Conservation (phyloP, 306 rosid species). For the Citrullus colocynthis region DNA sequence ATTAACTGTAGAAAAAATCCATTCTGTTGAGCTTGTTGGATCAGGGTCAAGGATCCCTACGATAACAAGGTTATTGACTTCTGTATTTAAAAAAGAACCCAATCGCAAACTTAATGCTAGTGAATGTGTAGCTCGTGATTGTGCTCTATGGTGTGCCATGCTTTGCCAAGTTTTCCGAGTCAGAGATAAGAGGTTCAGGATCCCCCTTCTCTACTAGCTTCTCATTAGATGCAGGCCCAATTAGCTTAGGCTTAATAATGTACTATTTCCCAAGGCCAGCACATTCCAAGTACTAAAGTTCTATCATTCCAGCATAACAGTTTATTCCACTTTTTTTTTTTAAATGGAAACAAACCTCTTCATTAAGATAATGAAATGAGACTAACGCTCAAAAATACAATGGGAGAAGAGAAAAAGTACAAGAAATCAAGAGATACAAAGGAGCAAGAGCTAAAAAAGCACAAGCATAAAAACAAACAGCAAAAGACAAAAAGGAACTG, state of each 20-base stretch:
- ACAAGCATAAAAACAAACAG: too few species aligned
- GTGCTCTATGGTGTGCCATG: conserved; percentile 98
- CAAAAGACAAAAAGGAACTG: too few species aligned
- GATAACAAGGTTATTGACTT: conserved; percentile 41
- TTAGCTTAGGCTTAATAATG: conserved; percentile 30
- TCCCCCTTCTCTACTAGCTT: conserved; percentile 66
- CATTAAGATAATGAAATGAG: too few species aligned
- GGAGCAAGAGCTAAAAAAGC: too few species aligned
- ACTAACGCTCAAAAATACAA: too few species aligned
- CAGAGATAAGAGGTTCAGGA: conserved; percentile 96
- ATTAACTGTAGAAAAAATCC: conserved; percentile 43
- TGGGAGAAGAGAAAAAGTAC: too few species aligned
- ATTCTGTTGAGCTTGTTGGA: conserved; percentile 87
- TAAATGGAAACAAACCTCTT: too few species aligned
- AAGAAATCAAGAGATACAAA: too few species aligned
- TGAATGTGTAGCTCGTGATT: conserved; percentile 98
- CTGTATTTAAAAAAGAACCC: conserved; percentile 63
- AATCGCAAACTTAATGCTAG: conserved; percentile 85
- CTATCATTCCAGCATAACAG: conserved; percentile 37
- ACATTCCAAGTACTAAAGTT: conserved; percentile 51
- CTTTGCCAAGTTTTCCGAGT: conserved; percentile 77
- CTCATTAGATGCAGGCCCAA: conserved; percentile 41
- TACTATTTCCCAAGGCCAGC: conserved; percentile 64
- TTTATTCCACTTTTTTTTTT: conserved; percentile 52
- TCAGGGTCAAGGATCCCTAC: conserved; percentile 97